Evolutionary conservation across 345 rosid genomes (phyloP).

Genomic region (Theobroma cacao): DNA sequence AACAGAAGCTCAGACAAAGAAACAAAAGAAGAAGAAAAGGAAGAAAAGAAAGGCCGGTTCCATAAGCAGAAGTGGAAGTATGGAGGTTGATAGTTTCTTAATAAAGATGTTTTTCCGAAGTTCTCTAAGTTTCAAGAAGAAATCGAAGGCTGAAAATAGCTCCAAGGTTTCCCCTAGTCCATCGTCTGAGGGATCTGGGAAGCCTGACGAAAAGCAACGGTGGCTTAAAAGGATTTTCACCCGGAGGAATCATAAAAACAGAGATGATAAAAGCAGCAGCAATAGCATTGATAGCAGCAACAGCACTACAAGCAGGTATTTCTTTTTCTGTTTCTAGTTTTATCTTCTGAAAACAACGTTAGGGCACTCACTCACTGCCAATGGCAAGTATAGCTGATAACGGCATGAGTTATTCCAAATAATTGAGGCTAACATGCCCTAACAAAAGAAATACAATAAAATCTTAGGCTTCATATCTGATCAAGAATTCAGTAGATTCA

Average conservation of each 20-base stretch:
- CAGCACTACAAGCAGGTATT: slow-evolving; percentile 35
- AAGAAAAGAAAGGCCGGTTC: slow-evolving; percentile 16
- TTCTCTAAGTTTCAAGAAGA: slow-evolving; percentile 27
- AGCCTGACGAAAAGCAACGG: not conserved
- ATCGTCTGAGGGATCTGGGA: slow-evolving; percentile 22
- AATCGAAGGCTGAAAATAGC: slow-evolving; percentile 11
- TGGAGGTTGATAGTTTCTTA: slow-evolving; percentile 43
- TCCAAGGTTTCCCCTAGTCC: slow-evolving; percentile 31
- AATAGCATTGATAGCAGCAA: not conserved
- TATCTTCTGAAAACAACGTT: not conserved
- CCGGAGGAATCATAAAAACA: slow-evolving; percentile 3
- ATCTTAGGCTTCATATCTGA: too few relatives aligned
- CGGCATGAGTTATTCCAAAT: not conserved
- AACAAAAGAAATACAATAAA: too few relatives aligned
- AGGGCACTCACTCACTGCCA: too few relatives aligned
- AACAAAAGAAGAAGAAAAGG: not conserved
- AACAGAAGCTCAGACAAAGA: slow-evolving; percentile 12
- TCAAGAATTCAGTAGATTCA: too few relatives aligned
- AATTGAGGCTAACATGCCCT: not conserved
- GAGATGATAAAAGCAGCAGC: not conserved
- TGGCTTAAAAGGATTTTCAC: slow-evolving; percentile 22
- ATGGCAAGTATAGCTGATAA: not conserved
- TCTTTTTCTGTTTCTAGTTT: not conserved
- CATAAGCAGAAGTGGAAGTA: slow-evolving; percentile 33
- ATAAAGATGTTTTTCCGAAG: slow-evolving; percentile 49